Evolutionary conservation across 208 protist genomes (phyloP).

Genomic region (Histomonas meleagridis): DNA sequence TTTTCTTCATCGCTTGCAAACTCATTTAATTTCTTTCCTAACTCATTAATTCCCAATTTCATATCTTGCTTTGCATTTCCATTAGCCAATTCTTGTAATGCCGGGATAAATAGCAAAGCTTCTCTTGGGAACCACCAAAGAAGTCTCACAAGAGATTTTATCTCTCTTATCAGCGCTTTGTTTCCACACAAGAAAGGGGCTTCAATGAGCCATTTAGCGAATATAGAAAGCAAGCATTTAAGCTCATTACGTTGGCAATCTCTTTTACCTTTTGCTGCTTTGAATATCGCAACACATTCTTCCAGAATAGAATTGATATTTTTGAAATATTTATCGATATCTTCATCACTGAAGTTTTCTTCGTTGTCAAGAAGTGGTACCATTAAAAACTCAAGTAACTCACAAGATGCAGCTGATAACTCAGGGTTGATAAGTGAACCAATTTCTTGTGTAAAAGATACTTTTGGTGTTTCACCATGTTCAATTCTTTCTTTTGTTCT

Average conservation of each 20-base stretch:
- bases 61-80: background rate
- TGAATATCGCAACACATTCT: background rate
- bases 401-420: background rate
- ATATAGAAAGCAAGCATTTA: background rate
- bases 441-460: background rate
- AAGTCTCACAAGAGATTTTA: background rate
- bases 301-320: background rate
- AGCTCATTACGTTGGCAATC: background rate
- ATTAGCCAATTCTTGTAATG: background rate
- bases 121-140: background rate
- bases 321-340: background rate
- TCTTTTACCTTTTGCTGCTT: background rate
- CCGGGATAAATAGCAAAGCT: background rate
- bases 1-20: background rate
- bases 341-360: background rate
- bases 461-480: background rate
- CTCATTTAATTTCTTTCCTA: background rate
- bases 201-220: background rate
- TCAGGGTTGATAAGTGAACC: background rate
- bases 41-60: background rate
- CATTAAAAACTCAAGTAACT: background rate
- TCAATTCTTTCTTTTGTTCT: background rate
- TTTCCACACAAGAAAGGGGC: background rate
- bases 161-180: background rate
- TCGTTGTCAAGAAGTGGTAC: background rate